These are phyloP conservation scores for Epithele typhae DNA, from an alignment of 768 basidiomycete species.

Conservation along the genomic window DNA sequence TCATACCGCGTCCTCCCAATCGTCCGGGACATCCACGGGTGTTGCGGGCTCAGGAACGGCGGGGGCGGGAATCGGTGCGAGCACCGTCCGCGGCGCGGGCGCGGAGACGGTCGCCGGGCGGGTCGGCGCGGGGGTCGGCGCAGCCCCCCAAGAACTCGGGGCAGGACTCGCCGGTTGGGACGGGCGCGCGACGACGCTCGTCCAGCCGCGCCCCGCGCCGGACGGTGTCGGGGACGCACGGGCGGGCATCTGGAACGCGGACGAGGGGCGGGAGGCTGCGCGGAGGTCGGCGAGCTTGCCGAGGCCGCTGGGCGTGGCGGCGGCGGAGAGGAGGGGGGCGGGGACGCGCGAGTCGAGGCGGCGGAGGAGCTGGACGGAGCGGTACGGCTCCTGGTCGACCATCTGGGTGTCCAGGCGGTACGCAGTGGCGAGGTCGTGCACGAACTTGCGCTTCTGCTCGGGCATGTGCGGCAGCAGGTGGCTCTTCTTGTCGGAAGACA, in stretches of 20 bases:
- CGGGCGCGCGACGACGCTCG: constrained; percentile 26
- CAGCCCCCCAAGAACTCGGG: constrained; percentile 14
- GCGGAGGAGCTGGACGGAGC: constrained; percentile 79
- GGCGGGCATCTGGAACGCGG: constrained; percentile 9
- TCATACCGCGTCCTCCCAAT: constrained; percentile 54
- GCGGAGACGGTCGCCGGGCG: constrained; percentile 9
- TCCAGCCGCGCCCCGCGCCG: constrained; percentile 27
- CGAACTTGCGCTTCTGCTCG: constrained; percentile 75
- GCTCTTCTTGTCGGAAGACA: constrained; percentile 58
- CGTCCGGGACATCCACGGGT: constrained; percentile 36
- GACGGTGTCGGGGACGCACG: constrained; percentile 7
- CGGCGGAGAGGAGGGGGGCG: constrained; percentile 56
- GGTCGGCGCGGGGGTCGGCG: constrained; percentile 4
- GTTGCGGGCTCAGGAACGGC: background rate
- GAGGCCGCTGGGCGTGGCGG: constrained; percentile 31
- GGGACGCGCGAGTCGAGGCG: constrained; percentile 83
- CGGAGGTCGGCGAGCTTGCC: constrained; percentile 63
- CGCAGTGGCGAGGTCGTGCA: constrained; percentile 67
- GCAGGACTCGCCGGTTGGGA: constrained; percentile 8
- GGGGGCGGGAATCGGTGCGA: constrained; percentile 3
- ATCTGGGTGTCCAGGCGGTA: constrained; percentile 84
- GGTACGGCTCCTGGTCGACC: constrained; percentile 88
- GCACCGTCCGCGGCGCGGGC: constrained; percentile 8
- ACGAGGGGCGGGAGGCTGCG: constrained; percentile 21
- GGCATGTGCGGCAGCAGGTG: constrained; percentile 83